A percentile compares a stretch with the other conserved stretches of the same genome.
Conservation (phyloP, 2,329 filamentous ascomycete species). For the Trichoderma citrinoviride region DNA sequence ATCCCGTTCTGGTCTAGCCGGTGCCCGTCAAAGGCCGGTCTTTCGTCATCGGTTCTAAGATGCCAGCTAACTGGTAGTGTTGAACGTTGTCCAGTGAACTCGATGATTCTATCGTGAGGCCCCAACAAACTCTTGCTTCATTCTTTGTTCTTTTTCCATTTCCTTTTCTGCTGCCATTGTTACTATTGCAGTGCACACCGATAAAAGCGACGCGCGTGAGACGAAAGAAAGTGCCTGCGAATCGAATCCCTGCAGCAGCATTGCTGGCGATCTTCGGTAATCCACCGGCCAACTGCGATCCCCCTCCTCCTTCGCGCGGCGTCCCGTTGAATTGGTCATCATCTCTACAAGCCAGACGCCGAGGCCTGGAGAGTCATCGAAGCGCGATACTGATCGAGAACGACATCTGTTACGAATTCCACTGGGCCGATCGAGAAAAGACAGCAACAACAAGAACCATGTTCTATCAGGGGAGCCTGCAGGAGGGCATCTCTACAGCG, state of each 20-base stretch:
- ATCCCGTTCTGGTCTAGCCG: not conserved
- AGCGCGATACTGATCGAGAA: not conserved
- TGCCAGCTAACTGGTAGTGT: too few relatives aligned
- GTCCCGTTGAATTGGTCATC: not conserved
- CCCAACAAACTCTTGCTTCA: not conserved
- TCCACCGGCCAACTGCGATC: not conserved
- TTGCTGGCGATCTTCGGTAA: conserved; percentile 1
- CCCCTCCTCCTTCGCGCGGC: not conserved
- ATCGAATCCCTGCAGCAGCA: not conserved
- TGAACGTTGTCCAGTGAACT: not conserved
- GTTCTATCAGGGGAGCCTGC: conserved; percentile 79
- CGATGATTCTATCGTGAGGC: not conserved
- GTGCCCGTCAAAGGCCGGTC: conserved; percentile 8
- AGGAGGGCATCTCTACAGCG: conserved; percentile 75
- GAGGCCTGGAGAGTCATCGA: not conserved
- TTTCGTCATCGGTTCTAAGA: conserved; percentile 20
- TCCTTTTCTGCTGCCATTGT: not conserved
- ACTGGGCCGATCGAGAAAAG: not conserved
- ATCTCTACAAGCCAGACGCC: not conserved
- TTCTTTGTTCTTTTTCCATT: too few relatives aligned
- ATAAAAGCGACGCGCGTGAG: not conserved
- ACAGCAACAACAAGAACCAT: conserved; percentile 45
- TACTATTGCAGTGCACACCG: not conserved
- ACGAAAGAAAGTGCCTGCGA: not conserved
- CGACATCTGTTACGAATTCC: not conserved